Evolutionary conservation across 73 alveolate genomes (phyloP).

Genomic region (Paramecium tetraurelia): DNA sequence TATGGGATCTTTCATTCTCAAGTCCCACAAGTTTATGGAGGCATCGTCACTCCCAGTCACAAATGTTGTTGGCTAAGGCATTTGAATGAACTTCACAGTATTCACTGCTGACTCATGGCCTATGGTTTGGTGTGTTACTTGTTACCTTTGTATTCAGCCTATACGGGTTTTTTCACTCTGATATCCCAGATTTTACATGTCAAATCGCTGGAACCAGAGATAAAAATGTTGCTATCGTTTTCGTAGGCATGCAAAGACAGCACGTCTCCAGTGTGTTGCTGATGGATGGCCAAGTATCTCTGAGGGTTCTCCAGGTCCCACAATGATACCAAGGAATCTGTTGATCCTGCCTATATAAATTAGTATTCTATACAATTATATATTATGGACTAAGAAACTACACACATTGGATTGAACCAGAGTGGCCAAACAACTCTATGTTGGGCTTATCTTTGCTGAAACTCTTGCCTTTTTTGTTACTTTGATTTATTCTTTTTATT

Average conservation of each 20-base stretch:
- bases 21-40: slow-evolving; percentile 52
- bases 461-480: slow-evolving; percentile 44
- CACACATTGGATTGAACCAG: slow-evolving; percentile 58
- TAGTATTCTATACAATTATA: slow-evolving; percentile 32
- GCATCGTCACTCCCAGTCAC: slow-evolving; percentile 66
- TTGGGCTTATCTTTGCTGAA: slow-evolving; percentile 58
- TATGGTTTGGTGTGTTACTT: background rate
- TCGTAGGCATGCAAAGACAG: slow-evolving; percentile 51
- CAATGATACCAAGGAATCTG: slow-evolving; percentile 58
- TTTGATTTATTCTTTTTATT: slow-evolving; percentile 42
- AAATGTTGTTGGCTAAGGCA: slow-evolving; percentile 55
- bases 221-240: slow-evolving; percentile 54
- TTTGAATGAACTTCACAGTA: slow-evolving; percentile 48
- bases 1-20: slow-evolving; percentile 56
- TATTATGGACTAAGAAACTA: slow-evolving; percentile 52
- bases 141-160: slow-evolving; percentile 55
- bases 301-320: slow-evolving; percentile 58
- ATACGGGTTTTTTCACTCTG: slow-evolving; percentile 58
- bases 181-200: slow-evolving; percentile 63
- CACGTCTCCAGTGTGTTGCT: slow-evolving; percentile 59
- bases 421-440: slow-evolving; percentile 54
- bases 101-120: slow-evolving; percentile 66
- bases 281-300: slow-evolving; percentile 54
- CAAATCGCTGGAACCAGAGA: slow-evolving; percentile 56
- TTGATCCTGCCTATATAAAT: slow-evolving; percentile 55